Evolutionary conservation across 2,329 filamentous ascomycete genomes (phyloP).

Genomic region (Ceratocystis smalleyi): DNA sequence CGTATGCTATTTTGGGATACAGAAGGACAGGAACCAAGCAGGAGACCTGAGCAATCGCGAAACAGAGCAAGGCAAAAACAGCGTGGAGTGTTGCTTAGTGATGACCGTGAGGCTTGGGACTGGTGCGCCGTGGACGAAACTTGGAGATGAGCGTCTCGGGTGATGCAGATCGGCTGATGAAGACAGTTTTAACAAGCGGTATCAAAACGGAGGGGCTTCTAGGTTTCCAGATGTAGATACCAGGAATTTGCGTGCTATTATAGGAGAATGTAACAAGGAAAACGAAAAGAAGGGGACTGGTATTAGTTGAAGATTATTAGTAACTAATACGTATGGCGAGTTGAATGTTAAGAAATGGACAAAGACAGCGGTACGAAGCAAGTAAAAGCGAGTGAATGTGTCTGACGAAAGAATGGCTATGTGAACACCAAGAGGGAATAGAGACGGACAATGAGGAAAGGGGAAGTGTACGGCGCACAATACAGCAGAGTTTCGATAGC

Average conservation of each 20-base stretch:
- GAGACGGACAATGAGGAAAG: no score
- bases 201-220: background rate
- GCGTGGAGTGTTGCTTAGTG: background rate
- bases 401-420: background rate
- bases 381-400: background rate
- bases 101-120: background rate
- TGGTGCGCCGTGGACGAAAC: background rate
- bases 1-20: background rate
- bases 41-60: background rate
- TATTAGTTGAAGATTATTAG: background rate
- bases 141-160: background rate
- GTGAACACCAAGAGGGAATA: background rate
- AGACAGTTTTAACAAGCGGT: background rate
- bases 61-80: background rate
- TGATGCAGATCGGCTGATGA: conserved; percentile 1
- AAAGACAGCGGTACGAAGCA: background rate
- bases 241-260: no score
- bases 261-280: background rate
- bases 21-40: background rate
- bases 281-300: background rate
- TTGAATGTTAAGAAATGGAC: background rate
- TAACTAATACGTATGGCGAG: background rate
- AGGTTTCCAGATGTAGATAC: no score
- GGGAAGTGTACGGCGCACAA: background rate
- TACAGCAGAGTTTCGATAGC: background rate